Evolutionary conservation across 148 eudicot species (phyloP).

Genomic region (Amaranthus palmeri): DNA sequence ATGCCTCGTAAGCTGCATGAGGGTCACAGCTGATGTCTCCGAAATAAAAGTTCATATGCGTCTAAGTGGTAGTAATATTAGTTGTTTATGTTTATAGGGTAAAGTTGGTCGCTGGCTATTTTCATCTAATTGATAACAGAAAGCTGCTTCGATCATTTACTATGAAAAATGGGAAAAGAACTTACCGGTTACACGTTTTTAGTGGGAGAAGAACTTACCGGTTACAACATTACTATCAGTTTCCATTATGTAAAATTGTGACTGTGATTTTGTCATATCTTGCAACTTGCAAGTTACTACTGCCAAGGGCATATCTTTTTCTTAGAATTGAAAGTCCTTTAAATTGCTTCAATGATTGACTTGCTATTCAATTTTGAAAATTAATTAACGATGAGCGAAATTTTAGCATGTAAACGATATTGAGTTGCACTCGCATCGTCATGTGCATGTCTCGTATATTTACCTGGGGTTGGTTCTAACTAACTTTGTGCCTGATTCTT

Average conservation of each 20-base stretch:
- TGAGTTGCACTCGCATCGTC: no score
- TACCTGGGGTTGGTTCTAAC: neutral
- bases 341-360: no score
- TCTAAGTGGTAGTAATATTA: neutral
- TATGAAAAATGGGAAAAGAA: neutral
- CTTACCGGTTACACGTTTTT: no score
- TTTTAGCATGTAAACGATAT: no score
- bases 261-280: no score
- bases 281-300: no score
- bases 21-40: neutral
- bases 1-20: no score
- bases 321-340: no score
- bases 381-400: no score
- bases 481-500: neutral
- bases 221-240: conserved; percentile 7
- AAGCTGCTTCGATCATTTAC: neutral
- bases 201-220: neutral
- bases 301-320: no score
- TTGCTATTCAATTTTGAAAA: no score
- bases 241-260: no score
- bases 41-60: neutral
- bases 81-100: neutral
- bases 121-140: neutral
- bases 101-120: neutral
- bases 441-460: neutral